A percentile compares a stretch with the other conserved stretches of the same genome.
Conservation (phyloP, 2,329 filamentous ascomycete genomes). For the Thielaviopsis ethacetica region DNA sequence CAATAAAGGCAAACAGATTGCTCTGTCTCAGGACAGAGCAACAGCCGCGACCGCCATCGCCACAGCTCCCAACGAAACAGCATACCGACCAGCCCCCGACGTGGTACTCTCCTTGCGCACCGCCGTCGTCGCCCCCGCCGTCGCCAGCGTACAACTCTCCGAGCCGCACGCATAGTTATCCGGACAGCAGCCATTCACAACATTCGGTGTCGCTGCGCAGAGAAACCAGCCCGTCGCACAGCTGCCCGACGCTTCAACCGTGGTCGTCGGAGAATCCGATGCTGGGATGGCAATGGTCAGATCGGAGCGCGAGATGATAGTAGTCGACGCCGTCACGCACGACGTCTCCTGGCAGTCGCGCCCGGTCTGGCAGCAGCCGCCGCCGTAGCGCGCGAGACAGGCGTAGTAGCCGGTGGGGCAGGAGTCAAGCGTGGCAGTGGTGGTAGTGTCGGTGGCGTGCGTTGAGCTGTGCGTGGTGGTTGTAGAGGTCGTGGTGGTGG, state of each 20-base stretch:
- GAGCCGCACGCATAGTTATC: conserved; percentile 57
- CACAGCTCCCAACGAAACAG: neutral
- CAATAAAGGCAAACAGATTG: neutral
- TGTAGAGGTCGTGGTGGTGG: conserved; percentile 23
- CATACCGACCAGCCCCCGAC: conserved; percentile 2
- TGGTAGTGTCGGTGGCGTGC: conserved; percentile 21
- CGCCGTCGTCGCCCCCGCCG: conserved; percentile 36
- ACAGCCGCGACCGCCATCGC: neutral
- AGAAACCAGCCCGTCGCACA: conserved; percentile 75
- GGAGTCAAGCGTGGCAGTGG: conserved; percentile 22
- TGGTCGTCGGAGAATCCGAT: conserved; percentile 27
- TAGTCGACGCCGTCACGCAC: conserved; percentile 50
- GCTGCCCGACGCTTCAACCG: conserved; percentile 24
- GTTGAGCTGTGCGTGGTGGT: conserved; percentile 21
- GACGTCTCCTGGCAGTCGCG: conserved; percentile 69
- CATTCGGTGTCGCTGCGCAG: conserved; percentile 37
- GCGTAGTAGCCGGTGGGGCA: conserved; percentile 90
- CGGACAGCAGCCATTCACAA: conserved; percentile 71
- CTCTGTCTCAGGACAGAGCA: neutral
- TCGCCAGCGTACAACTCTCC: conserved; percentile 49
- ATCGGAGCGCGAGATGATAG: conserved; percentile 45
- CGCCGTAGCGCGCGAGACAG: conserved; percentile 69
- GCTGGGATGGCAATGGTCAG: conserved; percentile 54
- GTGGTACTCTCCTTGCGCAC: conserved; percentile 36
- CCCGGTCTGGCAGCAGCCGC: conserved; percentile 73